These are phyloP conservation scores for Protostelium mycophagum DNA, from an alignment of 78 protist genomes.

Conservation along the genomic window DNA sequence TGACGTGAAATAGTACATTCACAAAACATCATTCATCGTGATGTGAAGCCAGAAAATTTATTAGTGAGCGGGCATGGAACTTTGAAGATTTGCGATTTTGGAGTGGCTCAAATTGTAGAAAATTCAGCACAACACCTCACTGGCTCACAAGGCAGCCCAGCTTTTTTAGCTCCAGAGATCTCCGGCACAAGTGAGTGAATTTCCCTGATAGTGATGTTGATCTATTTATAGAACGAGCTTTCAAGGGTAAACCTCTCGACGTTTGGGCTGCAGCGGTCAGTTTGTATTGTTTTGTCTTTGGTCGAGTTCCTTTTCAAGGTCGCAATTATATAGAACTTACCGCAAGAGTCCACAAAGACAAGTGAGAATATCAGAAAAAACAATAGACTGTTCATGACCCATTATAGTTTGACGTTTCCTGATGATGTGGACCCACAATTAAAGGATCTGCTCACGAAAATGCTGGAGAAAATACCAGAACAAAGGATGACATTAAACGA, in stretches of 20 bases:
- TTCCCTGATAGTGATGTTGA: background rate
- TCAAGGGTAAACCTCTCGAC: slow-evolving; percentile 49
- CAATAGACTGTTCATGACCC: background rate
- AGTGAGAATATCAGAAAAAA: background rate
- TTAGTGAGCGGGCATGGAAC: slow-evolving; percentile 42
- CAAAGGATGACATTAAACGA: background rate
- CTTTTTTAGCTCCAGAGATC: slow-evolving; percentile 70
- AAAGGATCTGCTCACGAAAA: background rate
- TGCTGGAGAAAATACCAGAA: background rate
- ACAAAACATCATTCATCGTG: slow-evolving; percentile 70
- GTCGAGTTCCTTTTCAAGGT: slow-evolving; percentile 18
- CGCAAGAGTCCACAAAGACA: background rate
- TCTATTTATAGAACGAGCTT: background rate
- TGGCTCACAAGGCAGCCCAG: slow-evolving; percentile 69
- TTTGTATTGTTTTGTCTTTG: slow-evolving; percentile 55
- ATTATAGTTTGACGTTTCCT: background rate
- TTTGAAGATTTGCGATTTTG: slow-evolving; percentile 69
- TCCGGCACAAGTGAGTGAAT: background rate
- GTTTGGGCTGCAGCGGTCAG: slow-evolving; percentile 57
- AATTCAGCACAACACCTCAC: slow-evolving; percentile 13
- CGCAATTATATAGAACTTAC: background rate
- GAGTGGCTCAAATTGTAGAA: slow-evolving; percentile 52
- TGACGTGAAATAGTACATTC: slow-evolving; percentile 40
- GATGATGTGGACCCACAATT: background rate
- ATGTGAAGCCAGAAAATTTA: slow-evolving; percentile 73